Base-by-base conservation (phyloP, 2,329 filamentous ascomycete species). In the Botrytis deweyae region DNA sequence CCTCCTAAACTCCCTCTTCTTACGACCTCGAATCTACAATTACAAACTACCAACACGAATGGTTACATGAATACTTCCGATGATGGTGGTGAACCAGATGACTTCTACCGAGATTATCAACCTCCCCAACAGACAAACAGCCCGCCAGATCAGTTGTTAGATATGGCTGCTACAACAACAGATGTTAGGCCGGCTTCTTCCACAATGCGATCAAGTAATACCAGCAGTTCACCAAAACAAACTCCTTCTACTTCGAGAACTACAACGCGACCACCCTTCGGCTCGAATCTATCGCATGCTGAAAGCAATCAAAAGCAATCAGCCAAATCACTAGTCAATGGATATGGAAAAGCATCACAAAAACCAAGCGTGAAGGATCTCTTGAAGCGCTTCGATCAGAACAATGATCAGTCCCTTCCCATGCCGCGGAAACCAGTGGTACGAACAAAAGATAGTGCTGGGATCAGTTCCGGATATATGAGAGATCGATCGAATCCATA, bases 381-480 rank as follows among this genome's bases (percentile, higher is more conserved):
- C 76, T 90, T 93, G 79, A 93, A 91, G 82, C 90, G 88, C 72
- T 96, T 95, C 83, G 92, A 95, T 82, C 89, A 91, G 80, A 89
- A 86, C 77, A 84, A 78, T 72, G 77, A 78, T 42, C 49, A 84
- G 79, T 52, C 84, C 84, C 75, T 78, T 83, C 67, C 83, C 82
- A 38, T 85, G 14, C 66, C 70, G 38, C 77, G 75, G 40, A 78
- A 78, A 61, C 76, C 77, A 20, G 64, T 70, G 10, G 69, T 74
- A 46, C 76, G 78, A 65, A 72, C 77, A 25, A 78, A 76, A 72
- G 75, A 78, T 59, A 62, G 71, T 67, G 52, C 66, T 20, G 74
- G 59, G 67, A 73, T 70, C 38, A 49, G 14, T 61, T 65, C 76
- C 38, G 77, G 74, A 58, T 78, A 76, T 62, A 77, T 79, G 72